A percentile compares a stretch with the other conserved stretches of the same genome.
phyloP scores from a whole-genome alignment of 306 rosid species.

The Prunus padus region DNA sequence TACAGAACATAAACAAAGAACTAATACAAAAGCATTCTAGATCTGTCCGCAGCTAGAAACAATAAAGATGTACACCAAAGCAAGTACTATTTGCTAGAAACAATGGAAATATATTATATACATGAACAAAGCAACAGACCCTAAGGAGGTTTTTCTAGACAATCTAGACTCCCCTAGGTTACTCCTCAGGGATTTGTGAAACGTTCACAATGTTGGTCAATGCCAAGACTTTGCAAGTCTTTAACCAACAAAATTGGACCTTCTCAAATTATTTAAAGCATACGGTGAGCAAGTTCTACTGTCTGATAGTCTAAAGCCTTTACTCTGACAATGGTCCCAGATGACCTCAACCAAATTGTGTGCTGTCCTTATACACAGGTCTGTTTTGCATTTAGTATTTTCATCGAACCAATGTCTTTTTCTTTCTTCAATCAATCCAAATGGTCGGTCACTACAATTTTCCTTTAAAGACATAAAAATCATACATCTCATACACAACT shows the following conservation, averaged over 20 bases:
- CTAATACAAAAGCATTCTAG: neutral
- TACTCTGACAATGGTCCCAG: neutral
- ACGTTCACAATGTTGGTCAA: no score
- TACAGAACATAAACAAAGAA: neutral
- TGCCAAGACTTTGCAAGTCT: neutral
- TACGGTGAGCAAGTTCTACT: neutral
- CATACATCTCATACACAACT: no score
- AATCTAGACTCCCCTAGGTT: neutral
- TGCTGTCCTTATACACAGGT: neutral
- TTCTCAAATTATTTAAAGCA: neutral
- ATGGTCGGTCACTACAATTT: no score
- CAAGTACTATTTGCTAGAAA: neutral
- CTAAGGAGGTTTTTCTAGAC: neutral
- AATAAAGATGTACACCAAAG: no score
- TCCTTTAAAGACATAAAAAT: no score
- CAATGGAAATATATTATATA: neutral
- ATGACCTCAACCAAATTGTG: neutral
- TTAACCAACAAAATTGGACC: neutral
- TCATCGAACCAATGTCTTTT: neutral
- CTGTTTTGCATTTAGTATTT: neutral
- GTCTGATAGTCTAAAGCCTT: neutral
- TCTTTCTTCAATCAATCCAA: neutral
- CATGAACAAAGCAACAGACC: neutral
- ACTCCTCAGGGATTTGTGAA: neutral
- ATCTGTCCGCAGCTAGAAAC: neutral